Percentiles rank a stretch among this genome's conserved stretches.
phyloP scores from a whole-genome alignment of 257 asterid genomes.

The Solanum stenotomum region DNA sequence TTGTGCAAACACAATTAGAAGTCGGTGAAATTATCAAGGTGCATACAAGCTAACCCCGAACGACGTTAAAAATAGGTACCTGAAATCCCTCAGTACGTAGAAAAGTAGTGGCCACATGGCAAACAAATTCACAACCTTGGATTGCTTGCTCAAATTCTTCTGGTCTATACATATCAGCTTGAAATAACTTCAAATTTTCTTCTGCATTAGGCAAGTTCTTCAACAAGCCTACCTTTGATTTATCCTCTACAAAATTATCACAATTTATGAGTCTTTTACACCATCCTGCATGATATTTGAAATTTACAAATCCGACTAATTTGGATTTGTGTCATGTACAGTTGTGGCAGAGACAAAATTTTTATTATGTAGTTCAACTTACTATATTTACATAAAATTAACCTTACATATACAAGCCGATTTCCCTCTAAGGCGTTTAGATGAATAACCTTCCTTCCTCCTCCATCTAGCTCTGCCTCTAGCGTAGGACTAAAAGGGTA shows the following conservation, averaged over 20 bases:
- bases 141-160: slow-evolving; percentile 15
- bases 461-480: not conserved
- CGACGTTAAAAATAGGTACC: not conserved
- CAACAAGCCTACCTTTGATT: slow-evolving; percentile 13
- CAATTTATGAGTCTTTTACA: not conserved
- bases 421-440: not conserved
- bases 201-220: slow-evolving; percentile 20
- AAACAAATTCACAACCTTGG: slow-evolving; percentile 19
- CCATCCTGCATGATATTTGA: not conserved
- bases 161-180: slow-evolving; percentile 24
- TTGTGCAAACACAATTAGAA: not conserved
- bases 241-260: slow-evolving; percentile 12
- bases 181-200: slow-evolving; percentile 11
- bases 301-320: not conserved
- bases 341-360: not conserved
- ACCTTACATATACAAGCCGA: not conserved
- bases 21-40: not conserved
- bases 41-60: not conserved
- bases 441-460: not conserved
- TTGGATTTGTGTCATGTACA: not conserved
- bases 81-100: slow-evolving; percentile 5
- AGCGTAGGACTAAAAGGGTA: not conserved
- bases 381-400: not conserved
- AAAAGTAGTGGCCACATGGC: slow-evolving; percentile 19
- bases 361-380: not conserved